Evolutionary conservation across 805 yeast species (phyloP), one percentile per base, ranked within the genome.

Genomic region (Ogataea dorogensis): DNA sequence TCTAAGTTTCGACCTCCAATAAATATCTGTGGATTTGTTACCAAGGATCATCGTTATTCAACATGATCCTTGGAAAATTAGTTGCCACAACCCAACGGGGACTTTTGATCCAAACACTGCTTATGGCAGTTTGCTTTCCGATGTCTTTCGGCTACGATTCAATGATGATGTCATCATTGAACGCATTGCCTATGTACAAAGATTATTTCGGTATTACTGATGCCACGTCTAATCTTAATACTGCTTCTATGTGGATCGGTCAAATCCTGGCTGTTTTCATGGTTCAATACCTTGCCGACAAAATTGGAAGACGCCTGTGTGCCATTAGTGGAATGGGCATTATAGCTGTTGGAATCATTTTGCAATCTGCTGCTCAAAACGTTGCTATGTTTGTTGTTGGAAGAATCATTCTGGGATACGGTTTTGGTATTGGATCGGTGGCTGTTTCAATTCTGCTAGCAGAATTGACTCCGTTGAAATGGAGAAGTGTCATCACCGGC

Each of bases 221-320:
- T 31, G 40, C 38, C 9, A 37, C 43, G 9, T 26, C 38, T 1
- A 42, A 42, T 18, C 24, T 46, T 23, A 36, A 41, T 24, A 41
- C 46, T 11, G 53, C 49, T 17, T 19, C 49, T 14, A 33, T 46
- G 34, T 44, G 47, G 46, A 34, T 47, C 81, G 54, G 54, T 12
- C 23, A 30, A 11, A 16, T 47, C 6, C 11, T 37, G 7, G 12
- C 40, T 8, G 17, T 28, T 11, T 18, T 23, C 11, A 16, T 33
- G 9, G 36, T 37, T 7, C 35, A 26, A 21, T 17, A 25, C 8
- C 11, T 39, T 11, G 19, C 33, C 15, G 49, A 44, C 28, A 28
- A 38, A 15, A 50, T 64, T 30, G 87, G 88, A 23, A 75, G 88
- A 62, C 72, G 77, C 54, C 75, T 75, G 19, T 50, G 73, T 38